These are phyloP conservation scores for Dictyostelium brefeldianum DNA, from an alignment of 78 protist genomes.

Conservation along the genomic window DNA sequence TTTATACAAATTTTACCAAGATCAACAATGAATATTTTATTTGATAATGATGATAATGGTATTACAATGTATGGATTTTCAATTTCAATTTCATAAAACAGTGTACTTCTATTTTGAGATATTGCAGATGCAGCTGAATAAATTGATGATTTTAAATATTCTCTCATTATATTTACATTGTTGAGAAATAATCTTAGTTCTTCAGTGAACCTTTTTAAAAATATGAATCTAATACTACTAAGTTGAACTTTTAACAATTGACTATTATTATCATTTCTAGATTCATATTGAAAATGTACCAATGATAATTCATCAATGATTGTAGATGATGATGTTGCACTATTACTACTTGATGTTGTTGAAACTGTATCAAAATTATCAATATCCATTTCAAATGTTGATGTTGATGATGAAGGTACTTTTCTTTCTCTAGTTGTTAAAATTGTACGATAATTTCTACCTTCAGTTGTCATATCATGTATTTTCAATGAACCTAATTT, in stretches of 20 bases:
- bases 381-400: background rate
- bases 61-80: slow-evolving; percentile 59
- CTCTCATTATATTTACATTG: slow-evolving; percentile 57
- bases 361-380: slow-evolving; percentile 3
- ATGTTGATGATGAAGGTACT: background rate
- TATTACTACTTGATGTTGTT: background rate
- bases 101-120: slow-evolving; percentile 32
- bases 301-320: background rate
- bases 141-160: slow-evolving; percentile 60
- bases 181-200: slow-evolving; percentile 35
- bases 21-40: slow-evolving; percentile 63
- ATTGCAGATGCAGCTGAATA: slow-evolving; percentile 55
- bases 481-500: slow-evolving; percentile 35
- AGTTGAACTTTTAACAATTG: slow-evolving; percentile 9
- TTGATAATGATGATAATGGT: slow-evolving; percentile 62
- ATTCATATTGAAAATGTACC: slow-evolving; percentile 62
- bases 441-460: slow-evolving; percentile 72
- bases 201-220: slow-evolving; percentile 48
- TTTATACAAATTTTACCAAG: slow-evolving; percentile 39
- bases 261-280: slow-evolving; percentile 13
- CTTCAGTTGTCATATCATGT: slow-evolving; percentile 69
- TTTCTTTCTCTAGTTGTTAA: slow-evolving; percentile 70
- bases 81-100: slow-evolving; percentile 56
- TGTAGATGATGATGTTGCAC: background rate
- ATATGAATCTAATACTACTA: slow-evolving; percentile 61